A percentile compares a stretch with the other conserved stretches of the same genome.
Evolutionary conservation across 2,329 filamentous ascomycete genomes (phyloP).

Genomic region (Alternaria incomplexa): DNA sequence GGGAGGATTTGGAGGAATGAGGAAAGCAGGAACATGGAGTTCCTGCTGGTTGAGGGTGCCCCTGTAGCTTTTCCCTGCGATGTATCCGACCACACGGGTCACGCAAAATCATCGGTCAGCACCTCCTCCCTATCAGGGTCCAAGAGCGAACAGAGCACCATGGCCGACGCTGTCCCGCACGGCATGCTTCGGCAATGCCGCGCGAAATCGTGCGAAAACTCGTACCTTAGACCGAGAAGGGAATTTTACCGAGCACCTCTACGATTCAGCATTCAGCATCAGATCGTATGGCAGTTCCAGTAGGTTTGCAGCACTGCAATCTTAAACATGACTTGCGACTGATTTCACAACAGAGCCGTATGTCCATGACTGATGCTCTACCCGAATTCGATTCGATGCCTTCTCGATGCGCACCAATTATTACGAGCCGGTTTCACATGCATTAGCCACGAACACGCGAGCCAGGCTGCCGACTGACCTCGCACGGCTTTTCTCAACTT

Average conservation of each 20-base stretch:
- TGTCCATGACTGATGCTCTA: background rate
- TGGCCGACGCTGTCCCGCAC: constrained; percentile 3
- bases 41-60: constrained; percentile 12
- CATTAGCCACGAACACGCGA: constrained; percentile 15
- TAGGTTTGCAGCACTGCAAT: background rate
- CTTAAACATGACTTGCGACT: constrained; percentile 1
- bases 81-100: constrained; percentile 9
- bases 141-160: background rate
- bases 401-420: constrained; percentile 10
- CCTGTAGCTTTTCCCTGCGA: background rate
- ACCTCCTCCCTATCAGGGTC: constrained; percentile 4
- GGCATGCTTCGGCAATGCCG: constrained; percentile 10
- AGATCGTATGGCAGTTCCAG: background rate
- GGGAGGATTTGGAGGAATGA: constrained; percentile 15
- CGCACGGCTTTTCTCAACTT: constrained; percentile 17
- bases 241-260: background rate
- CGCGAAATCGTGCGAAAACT: background rate
- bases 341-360: background rate
- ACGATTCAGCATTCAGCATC: background rate
- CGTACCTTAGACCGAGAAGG: background rate
- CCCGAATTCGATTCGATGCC: background rate
- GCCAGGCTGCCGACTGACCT: constrained; percentile 16
- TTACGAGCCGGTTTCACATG: background rate
- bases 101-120: constrained; percentile 2
- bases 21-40: constrained; percentile 12